phyloP scores from a whole-genome alignment of 768 basidiomycete genomes.

The Suillus ampliporus region DNA sequence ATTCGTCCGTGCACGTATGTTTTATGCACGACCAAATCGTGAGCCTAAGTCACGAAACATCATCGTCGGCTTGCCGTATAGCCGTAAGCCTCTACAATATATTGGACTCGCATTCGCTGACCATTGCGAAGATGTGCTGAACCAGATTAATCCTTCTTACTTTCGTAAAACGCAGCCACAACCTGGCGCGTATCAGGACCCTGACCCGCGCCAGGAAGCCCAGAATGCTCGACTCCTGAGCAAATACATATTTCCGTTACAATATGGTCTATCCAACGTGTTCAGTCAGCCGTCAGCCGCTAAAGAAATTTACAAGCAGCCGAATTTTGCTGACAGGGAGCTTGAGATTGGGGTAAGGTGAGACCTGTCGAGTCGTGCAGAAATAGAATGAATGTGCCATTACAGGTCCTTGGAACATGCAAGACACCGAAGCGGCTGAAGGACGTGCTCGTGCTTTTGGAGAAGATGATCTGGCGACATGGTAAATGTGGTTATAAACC shows the following conservation, averaged over 20 bases:
- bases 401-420: conserved; percentile 46
- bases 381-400: conserved; percentile 3
- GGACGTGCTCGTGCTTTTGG: conserved; percentile 54
- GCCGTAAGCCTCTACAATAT: conserved; percentile 52
- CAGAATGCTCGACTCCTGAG: conserved; percentile 65
- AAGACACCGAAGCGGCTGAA: conserved; percentile 82
- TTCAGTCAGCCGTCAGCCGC: conserved; percentile 45
- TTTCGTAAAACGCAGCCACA: conserved; percentile 33
- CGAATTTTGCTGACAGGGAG: conserved; percentile 67
- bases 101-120: neutral
- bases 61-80: conserved; percentile 67
- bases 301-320: conserved; percentile 41
- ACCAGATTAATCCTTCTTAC: conserved; percentile 56
- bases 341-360: conserved; percentile 66
- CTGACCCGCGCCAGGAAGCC: conserved; percentile 52
- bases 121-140: conserved; percentile 62
- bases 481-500: conserved; percentile 70
- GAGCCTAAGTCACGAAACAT: conserved; percentile 54
- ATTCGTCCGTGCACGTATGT: conserved; percentile 61
- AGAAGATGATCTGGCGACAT: conserved; percentile 71
- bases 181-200: conserved; percentile 44
- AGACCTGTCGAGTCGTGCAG: neutral
- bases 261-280: conserved; percentile 69
- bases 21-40: conserved; percentile 67
- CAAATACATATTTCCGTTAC: conserved; percentile 87